Base-by-base conservation (phyloP, 2,329 filamentous ascomycete species). In the Zymoseptoria passerinii region DNA sequence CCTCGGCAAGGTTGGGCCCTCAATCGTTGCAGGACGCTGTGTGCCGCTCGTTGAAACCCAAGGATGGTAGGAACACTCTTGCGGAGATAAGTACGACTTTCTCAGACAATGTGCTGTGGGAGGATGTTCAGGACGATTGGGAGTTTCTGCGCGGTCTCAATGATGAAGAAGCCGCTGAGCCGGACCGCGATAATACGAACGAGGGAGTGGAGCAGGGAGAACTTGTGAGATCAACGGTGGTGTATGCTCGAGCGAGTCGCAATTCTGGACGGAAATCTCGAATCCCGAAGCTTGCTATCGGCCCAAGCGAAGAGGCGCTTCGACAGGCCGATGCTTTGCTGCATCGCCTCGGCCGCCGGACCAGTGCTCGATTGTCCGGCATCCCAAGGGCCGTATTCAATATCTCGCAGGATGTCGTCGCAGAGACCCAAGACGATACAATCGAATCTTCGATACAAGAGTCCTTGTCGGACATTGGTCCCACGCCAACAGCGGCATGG, bases 51-150 rank as follows among this genome's bases (percentile, higher is more conserved):
- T 62, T 59, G 49, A 61, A 20, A 51, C 66, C 89, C 2, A 78
- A 74, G 59, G 87, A 86, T 0, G 87, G 86, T 0, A 87, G 89
- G 63, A 76, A 52, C 44, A 56, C 57, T 16, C 40, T 54, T 51
- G 51, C 55, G 8, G 20, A 55, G 8, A 50, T 62, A 28, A 51
- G 50, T 40, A 13, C 29, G 35, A 49, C 27, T 4, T 16, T 9
- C 23, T n/a, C 28, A 20, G 48, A 28, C 19, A 28, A 16, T 8
- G 10, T 28, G n/a, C 23, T 55, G 2, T 59, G 55, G 56, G 57
- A 56, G 10, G 58, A 63, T 29, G 60, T 50, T 9, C 50, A 61
- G 18, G 61, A 66, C 53, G 59, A 60, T 20, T 61, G 58, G 55
- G 58, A 58, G n/a, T 57, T 59, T 10, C 23, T 64, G 50, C 52